Evolutionary conservation across 345 rosid genomes (phyloP).

Genomic region (Firmiana major): DNA sequence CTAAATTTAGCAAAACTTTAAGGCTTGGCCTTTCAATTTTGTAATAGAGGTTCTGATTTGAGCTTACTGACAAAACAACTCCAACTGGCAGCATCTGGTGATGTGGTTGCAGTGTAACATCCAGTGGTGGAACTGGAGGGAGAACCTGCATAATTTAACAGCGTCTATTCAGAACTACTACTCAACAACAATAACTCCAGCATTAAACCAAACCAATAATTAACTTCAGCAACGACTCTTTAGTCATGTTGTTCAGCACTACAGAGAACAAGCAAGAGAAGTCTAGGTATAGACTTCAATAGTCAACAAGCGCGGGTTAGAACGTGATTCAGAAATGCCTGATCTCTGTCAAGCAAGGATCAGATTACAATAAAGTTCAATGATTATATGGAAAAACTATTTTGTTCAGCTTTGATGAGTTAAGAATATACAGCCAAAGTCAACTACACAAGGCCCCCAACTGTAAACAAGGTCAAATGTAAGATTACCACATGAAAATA

Average conservation of each 20-base stretch:
- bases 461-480: background rate
- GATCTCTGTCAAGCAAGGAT: background rate
- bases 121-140: constrained; percentile 77
- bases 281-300: background rate
- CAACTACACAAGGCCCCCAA: background rate
- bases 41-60: background rate
- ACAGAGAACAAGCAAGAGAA: background rate
- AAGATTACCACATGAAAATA: background rate
- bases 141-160: constrained; percentile 46
- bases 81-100: constrained; percentile 83
- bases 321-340: background rate
- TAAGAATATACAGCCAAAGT: background rate
- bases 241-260: background rate
- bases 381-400: background rate
- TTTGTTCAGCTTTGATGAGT: background rate
- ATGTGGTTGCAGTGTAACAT: constrained; percentile 52
- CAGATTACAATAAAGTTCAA: background rate
- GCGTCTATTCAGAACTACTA: background rate
- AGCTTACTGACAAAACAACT: constrained; percentile 70
- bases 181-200: background rate
- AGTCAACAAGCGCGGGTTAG: background rate
- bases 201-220: background rate
- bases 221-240: background rate
- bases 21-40: background rate
- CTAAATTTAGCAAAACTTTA: background rate